A percentile compares a stretch with the other conserved stretches of the same genome.
phyloP scores from a whole-genome alignment of 2,329 filamentous ascomycete species.

The Botrytis galanthina region DNA sequence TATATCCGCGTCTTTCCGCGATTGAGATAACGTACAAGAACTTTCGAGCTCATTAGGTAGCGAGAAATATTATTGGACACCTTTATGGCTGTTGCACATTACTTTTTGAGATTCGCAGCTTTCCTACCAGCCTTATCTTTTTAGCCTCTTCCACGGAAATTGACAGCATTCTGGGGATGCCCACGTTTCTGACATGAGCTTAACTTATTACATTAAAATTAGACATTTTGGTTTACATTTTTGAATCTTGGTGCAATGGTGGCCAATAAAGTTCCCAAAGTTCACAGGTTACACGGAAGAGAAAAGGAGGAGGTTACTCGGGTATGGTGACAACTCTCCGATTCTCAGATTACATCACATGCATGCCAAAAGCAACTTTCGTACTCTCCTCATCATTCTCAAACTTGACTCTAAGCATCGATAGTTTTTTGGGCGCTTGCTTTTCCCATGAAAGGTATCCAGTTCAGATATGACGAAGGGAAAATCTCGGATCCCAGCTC shows the following conservation, averaged over 20 bases:
- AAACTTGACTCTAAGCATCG: background rate
- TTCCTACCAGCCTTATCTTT: background rate
- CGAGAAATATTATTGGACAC: background rate
- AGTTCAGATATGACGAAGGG: background rate
- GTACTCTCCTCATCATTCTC: background rate
- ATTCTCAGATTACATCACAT: background rate
- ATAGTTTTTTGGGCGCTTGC: background rate
- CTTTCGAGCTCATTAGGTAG: background rate
- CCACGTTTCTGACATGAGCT: background rate
- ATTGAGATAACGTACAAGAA: background rate
- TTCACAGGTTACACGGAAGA: background rate
- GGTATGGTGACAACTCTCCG: background rate
- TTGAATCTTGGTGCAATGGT: background rate
- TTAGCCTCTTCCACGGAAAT: no score
- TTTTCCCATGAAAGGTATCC: background rate
- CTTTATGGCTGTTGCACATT: background rate
- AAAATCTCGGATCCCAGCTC: background rate
- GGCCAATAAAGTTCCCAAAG: rapidly evolving
- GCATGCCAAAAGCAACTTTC: background rate
- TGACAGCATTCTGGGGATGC: no score
- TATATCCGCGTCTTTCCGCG: background rate
- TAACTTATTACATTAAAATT: no score
- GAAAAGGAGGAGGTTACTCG: background rate
- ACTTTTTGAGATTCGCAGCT: rapidly evolving
- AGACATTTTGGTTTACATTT: no score